Evolutionary conservation across 148 eudicot species (phyloP), one percentile per base, ranked within the genome.

Genomic region (Mesembryanthemum crystallinum): DNA sequence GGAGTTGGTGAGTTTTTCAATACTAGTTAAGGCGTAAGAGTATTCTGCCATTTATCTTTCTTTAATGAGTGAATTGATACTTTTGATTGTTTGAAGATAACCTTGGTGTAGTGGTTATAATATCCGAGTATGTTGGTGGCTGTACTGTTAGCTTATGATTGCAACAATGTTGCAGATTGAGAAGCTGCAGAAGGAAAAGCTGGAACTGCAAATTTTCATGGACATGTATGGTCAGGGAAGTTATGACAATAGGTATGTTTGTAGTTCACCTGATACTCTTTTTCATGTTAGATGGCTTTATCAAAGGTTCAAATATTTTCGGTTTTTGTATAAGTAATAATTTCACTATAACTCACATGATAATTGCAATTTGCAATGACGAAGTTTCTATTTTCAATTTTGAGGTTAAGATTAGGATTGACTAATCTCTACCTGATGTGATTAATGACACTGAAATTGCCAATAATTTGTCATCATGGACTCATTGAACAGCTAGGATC

Each of bases 201-300:
- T 78, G 62, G 96, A 94, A 80, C 76, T 88, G 75, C 85, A 89
- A 80, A 82, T 87, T 57, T 82, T 85, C 39, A 81, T 92, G 83
- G 96, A 92, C 80, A 92, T 92, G 90, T 77, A 86, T 74, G 94
- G 92, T 77, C 90, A 90, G 78, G 93, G 87, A 83, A 90, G 80
- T 72, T 87, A 89, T 78, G 98, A 90, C 82, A 83, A 87, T 61
- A 90, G 97, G 98, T 93, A 85, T 28, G 69, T 72, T 39, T 7
- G 9, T 76, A 75, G 62, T 14, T 28, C 64, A 54, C 18, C 20
- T 55, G n/a, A 45, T 73, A 64, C 39, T 7, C 20, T 15, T 20
- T 23, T 62, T n/a, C 21, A 21, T 61, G 49, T 66, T 51, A 43
- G 72, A n/a, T 63, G 55, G 68, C 24, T 73, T 61, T 24, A n/a